phyloP scores from a whole-genome alignment of 2,329 filamentous ascomycete species.

The Fusarium heterosporum region DNA sequence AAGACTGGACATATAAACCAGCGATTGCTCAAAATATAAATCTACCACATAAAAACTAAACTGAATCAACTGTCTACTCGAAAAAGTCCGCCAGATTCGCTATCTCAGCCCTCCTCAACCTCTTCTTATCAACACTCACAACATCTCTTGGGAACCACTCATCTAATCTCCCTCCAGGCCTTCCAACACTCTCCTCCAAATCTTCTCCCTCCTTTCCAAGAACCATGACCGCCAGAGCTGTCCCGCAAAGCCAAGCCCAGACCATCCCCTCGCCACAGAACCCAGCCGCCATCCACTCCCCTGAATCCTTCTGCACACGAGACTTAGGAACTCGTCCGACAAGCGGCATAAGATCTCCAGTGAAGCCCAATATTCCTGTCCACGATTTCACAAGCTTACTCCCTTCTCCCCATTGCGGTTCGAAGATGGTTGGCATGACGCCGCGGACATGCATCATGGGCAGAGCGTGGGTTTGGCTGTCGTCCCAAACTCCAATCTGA shows the following conservation, averaged over 20 bases:
- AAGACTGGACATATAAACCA: background rate
- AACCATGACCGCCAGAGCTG: conserved; percentile 61
- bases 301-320: conserved; percentile 36
- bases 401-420: conserved; percentile 51
- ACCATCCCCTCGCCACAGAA: conserved; percentile 66
- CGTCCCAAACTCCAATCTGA: conserved; percentile 61
- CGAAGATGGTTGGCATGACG: conserved; percentile 57
- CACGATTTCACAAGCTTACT: conserved; percentile 56
- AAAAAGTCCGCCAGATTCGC: conserved; percentile 49
- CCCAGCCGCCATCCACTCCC: conserved; percentile 65
- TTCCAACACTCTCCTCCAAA: conserved; percentile 48
- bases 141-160: conserved; percentile 58
- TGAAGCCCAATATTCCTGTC: conserved; percentile 62
- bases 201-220: conserved; percentile 52
- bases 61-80: background rate
- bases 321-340: conserved; percentile 59
- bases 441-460: conserved; percentile 56
- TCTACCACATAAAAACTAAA: background rate
- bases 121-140: conserved; percentile 46
- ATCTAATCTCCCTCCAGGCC: conserved; percentile 52
- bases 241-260: conserved; percentile 64
- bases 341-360: conserved; percentile 62
- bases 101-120: conserved; percentile 54
- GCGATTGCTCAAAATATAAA: background rate
- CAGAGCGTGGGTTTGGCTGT: conserved; percentile 56